Evolutionary conservation across 2,329 filamentous ascomycete genomes (phyloP).

Genomic region (Exophiala xenobiotica): DNA sequence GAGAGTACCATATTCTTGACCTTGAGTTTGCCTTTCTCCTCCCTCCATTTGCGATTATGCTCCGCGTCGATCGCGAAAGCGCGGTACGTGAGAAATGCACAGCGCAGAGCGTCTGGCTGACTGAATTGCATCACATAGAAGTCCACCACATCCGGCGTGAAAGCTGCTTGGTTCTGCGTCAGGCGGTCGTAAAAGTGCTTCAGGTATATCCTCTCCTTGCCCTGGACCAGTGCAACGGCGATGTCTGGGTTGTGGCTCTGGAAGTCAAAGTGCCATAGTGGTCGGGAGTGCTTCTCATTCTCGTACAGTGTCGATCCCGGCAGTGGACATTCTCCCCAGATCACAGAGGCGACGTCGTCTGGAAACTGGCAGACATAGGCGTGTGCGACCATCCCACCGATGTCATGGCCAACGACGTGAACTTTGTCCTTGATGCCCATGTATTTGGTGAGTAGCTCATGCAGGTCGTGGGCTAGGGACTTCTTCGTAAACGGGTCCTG

Average conservation of each 20-base stretch:
- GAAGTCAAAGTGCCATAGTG: constrained; percentile 46
- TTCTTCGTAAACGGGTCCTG: constrained; percentile 43
- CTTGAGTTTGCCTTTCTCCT: constrained; percentile 35
- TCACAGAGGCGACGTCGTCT: constrained; percentile 35
- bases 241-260: constrained; percentile 40
- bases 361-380: constrained; percentile 42
- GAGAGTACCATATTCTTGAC: constrained; percentile 35
- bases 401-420: constrained; percentile 50
- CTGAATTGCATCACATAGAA: constrained; percentile 41
- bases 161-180: constrained; percentile 38
- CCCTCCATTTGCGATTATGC: constrained; percentile 34
- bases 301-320: constrained; percentile 35
- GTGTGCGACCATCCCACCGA: constrained; percentile 50
- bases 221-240: constrained; percentile 40
- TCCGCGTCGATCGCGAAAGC: constrained; percentile 37
- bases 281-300: constrained; percentile 44
- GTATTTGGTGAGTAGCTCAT: constrained; percentile 33
- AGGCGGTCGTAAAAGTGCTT: constrained; percentile 47
- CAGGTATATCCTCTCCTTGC: constrained; percentile 44
- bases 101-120: constrained; percentile 37
- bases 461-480: constrained; percentile 43
- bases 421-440: constrained; percentile 40
- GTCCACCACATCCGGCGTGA: constrained; percentile 40
- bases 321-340: constrained; percentile 46
- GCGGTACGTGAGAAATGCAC: constrained; percentile 37